Conservation (phyloP, 176 grass and related monocot genomes). For the Pontederia paniculata region DNA sequence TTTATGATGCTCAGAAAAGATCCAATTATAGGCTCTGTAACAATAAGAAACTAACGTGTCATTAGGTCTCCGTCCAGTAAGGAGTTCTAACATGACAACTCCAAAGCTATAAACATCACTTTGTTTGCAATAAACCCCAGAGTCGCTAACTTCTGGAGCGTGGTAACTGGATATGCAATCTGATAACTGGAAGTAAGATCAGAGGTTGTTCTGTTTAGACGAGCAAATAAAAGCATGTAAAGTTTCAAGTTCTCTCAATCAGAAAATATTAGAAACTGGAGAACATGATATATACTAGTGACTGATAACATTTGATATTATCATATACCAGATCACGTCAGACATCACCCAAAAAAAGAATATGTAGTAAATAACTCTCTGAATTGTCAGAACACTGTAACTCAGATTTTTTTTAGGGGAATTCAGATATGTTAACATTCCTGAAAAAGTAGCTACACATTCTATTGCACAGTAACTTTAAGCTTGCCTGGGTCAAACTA, state of each 20-base stretch:
- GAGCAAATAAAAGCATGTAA: background rate
- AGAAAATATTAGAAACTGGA: too few relatives aligned
- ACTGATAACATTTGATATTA: too few relatives aligned
- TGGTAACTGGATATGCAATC: conserved; percentile 42
- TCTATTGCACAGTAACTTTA: too few relatives aligned
- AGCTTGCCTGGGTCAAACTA: conserved; percentile 2
- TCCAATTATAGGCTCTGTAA: background rate
- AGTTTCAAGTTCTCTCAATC: background rate
- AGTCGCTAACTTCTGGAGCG: conserved; percentile 66
- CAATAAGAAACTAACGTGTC: conserved; percentile 31
- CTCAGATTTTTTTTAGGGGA: too few relatives aligned
- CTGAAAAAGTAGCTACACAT: too few relatives aligned
- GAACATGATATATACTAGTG: too few relatives aligned
- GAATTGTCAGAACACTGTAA: too few relatives aligned
- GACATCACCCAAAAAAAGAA: too few relatives aligned
- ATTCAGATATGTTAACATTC: too few relatives aligned
- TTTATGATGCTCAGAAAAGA: too few relatives aligned
- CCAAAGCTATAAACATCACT: conserved; percentile 87
- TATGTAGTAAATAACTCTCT: too few relatives aligned
- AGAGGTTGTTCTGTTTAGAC: background rate
- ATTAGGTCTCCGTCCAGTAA: conserved; percentile 67
- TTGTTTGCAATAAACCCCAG: conserved; percentile 26
- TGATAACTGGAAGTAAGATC: conserved; percentile 34
- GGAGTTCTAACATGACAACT: conserved; percentile 77
- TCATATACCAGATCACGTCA: too few relatives aligned